Conservation (phyloP, 257 asterid genomes). For the Penstemon davidsonii region DNA sequence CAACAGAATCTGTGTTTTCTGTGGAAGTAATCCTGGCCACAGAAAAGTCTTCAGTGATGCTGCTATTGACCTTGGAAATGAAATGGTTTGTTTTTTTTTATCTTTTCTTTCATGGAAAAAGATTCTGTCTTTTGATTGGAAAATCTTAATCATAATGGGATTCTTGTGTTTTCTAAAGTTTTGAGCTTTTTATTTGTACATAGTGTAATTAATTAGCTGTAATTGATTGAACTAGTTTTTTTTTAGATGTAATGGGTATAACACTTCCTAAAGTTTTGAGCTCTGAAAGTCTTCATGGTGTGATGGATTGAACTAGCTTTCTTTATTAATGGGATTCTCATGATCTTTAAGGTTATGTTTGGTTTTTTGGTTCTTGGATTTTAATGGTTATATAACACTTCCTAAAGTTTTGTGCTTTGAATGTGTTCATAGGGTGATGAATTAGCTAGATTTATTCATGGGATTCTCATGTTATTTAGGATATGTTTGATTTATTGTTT, state of each 20-base stretch:
- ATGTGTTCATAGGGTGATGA: too few relatives aligned
- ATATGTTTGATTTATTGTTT: too few relatives aligned
- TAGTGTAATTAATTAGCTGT: background rate
- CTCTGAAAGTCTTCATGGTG: background rate
- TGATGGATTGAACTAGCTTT: constrained; percentile 18
- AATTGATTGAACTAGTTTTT: constrained; percentile 18
- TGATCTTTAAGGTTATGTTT: background rate
- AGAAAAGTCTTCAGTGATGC: constrained; percentile 96
- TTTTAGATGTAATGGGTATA: background rate
- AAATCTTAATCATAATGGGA: constrained; percentile 8
- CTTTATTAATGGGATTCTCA: constrained; percentile 1
- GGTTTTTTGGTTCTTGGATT: too few relatives aligned
- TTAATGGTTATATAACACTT: too few relatives aligned
- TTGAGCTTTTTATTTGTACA: constrained; percentile 12
- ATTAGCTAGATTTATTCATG: too few relatives aligned
- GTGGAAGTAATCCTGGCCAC: constrained; percentile 96
- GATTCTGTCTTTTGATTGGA: constrained; percentile 28
- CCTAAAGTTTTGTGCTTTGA: too few relatives aligned
- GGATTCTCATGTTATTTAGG: too few relatives aligned
- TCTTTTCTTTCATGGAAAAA: constrained; percentile 2
- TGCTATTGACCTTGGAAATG: constrained; percentile 88
- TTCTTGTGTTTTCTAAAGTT: constrained; percentile 23
- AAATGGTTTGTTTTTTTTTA: constrained; percentile 64
- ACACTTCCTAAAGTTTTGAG: constrained; percentile 27
- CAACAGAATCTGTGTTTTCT: constrained; percentile 91